Percentiles rank a stretch among this genome's conserved stretches.
Evolutionary conservation across 2,329 filamentous ascomycete species (phyloP).

Genomic region (Botryotinia globosa): DNA sequence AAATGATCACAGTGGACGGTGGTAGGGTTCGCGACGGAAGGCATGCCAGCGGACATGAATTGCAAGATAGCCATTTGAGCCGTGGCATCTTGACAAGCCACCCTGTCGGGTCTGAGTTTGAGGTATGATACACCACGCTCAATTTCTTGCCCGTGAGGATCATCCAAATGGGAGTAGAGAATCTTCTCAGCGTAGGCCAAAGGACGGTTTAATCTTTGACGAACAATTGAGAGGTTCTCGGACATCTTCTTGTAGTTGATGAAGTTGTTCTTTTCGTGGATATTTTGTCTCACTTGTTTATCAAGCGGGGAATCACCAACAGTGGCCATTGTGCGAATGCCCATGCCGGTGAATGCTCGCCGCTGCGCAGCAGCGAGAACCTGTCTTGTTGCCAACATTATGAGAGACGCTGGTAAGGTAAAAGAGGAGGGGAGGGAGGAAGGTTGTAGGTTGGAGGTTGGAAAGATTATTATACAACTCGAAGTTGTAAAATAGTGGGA

Average conservation of each 20-base stretch:
- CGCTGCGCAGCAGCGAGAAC: slow-evolving; percentile 64
- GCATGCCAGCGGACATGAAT: slow-evolving; percentile 99
- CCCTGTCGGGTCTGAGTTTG: slow-evolving; percentile 93
- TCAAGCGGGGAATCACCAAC: slow-evolving; percentile 82
- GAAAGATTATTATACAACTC: slow-evolving; percentile 11
- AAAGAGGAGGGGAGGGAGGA: slow-evolving; percentile 22
- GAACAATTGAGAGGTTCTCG: slow-evolving; percentile 91
- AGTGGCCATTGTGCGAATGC: slow-evolving; percentile 75
- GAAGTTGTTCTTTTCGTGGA: slow-evolving; percentile 92
- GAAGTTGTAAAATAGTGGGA: slow-evolving; percentile 16
- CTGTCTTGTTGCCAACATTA: slow-evolving; percentile 70
- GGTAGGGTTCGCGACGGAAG: slow-evolving; percentile 86
- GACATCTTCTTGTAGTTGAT: slow-evolving; percentile 99
- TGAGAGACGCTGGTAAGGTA: slow-evolving; percentile 37
- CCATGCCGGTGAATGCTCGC: slow-evolving; percentile 58
- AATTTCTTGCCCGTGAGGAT: slow-evolving; percentile 93
- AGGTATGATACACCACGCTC: slow-evolving; percentile 94
- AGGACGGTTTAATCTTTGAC: slow-evolving; percentile 83
- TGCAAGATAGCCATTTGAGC: slow-evolving; percentile 99
- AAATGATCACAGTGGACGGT: slow-evolving; percentile 99
- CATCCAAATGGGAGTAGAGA: slow-evolving; percentile 96
- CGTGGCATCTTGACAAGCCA: slow-evolving; percentile 98
- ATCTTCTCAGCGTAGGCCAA: slow-evolving; percentile 98
- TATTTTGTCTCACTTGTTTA: slow-evolving; percentile 97
- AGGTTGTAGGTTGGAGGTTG: slow-evolving; percentile 23